Evolutionary conservation across 805 yeast genomes (phyloP), one percentile per base, ranked within the genome.

Genomic region (Saccharomyces paradoxus): DNA sequence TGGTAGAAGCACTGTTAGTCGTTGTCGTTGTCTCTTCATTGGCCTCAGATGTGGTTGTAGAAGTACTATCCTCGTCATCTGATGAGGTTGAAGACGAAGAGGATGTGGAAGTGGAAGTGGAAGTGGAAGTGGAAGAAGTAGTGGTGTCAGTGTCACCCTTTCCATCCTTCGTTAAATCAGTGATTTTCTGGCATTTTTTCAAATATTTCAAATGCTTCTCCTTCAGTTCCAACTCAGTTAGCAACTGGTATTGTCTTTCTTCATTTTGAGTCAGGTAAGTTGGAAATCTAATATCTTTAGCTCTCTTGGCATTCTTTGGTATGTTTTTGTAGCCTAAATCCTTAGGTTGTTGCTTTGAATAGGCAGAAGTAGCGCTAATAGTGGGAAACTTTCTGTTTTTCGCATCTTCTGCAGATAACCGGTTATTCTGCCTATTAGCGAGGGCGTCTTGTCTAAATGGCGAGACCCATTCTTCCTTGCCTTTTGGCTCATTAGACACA

Each of bases 281-380:
- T 2, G 72, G 72, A 51, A 69, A 66, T 13, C 58, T 57, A 22
- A 69, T 67, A 53, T 69, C 72, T 54, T 63, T 68, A 3, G 69
- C 68, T 21, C 66, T 55, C 32, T 58, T 61, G 13, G 61, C 51
- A 1, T 55, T 46, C 22, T 58, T 59, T 21, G 52, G 54, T 1
- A 67, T 49, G 17, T 55, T 60, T 13, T 60, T 62, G 52, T 61
- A 67, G 26, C 71, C 71, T 46, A 64, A 31, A 46, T 67, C 62
- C n/a, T 59, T 58, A 1, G 65, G 61, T 24, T 52, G 51, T 12
- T 55, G 54, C 37, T 58, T 55, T 26, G 56, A 58, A 48, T 56
- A 62, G 14, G 56, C 60, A 1, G 66, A 60, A 4, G 64, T 61
- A 4, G 71, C 70, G 49, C 67, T 60, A 0, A 60, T 60, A 7